Base-by-base conservation (phyloP, 306 rosid genomes). In the Gleditsia sinensis region DNA sequence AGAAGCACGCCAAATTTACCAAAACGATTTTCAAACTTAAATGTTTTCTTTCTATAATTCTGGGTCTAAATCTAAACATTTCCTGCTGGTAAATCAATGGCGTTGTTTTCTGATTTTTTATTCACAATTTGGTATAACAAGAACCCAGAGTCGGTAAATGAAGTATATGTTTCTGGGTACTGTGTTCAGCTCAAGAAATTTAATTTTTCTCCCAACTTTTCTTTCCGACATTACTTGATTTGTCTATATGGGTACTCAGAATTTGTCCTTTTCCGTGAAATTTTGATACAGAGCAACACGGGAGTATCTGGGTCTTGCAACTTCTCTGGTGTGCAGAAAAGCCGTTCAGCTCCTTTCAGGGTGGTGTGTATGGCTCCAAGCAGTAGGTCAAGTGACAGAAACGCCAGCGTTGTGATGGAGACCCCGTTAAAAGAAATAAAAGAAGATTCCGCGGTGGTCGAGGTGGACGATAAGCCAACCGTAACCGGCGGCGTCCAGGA, bases 401-500 rank as follows among this genome's bases (percentile, higher is more conserved):
- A 75, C 75, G 88, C 77, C 37, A 83, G 79, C 81, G 77, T 84
- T 37, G 65, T 83, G 76, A 83, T 87, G 87, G 98, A 79, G 54
- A 80, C 42, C 62, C 12, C 72, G 42, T 30, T 69, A 69, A 76
- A 84, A 62, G 92, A 83, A 39, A 74, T 40, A 28, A 81, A 59
- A 23, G 77, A 81, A 0, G 81, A 19, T 6, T 74, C 85, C 21
- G 46, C 83, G 63, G 88, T 74, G 69, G 75, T 67, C 4, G 91
- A 85, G 72, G 74, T 78, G 67, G 74, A 87, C n/a, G 42, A 72
- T 10, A 58, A 77, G 42, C 46, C 85, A 1, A 77, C 77, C 69
- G 74, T 76, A 17, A 77, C 40, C 17, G 86, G 89, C 55, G 96
- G 94, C 71, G 96, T 83, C 73, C 76, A 37, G 43, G 97, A 94